Evolutionary conservation across 1,284 basidiomycete species (phyloP), one percentile per base, ranked within the genome.

Genomic region (Moesziomyces sp.): DNA sequence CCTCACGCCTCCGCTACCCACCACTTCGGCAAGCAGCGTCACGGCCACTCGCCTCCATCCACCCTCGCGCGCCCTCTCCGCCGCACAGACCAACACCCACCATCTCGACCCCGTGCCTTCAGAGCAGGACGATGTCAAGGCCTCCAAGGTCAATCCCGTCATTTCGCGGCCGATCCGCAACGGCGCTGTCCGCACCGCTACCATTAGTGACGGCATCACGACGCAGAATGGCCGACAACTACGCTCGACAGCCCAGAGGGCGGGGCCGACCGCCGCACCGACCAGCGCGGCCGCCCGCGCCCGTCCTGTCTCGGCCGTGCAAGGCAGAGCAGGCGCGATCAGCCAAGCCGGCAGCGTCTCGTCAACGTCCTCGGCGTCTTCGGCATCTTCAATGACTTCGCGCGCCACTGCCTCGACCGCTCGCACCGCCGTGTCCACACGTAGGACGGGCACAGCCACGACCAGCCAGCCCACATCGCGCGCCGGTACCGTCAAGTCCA

Each of bases 311-410:
- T 57, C 60, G 11, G 38, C 38, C 18, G 38, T 40, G 38, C 38
- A 40, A 40, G 59, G 26, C 52, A 55, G 66, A 45, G 35, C 72
- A 16, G 67, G 63, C 23, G 72, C 66, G 4, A 65, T 59, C 5
- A 69, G 66, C 24, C 58, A 62, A 23, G 72, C 72, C 9, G 66
- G 72, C 35, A 69, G 66, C 38, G 66, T 73, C 0, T 73, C 69
- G 6, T 72, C 69, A 9, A 72, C 60, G 5, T 72, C 70, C 0
- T 73, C 70, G 2, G 57, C 35, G 46, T 67, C 64, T 16, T 63
- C 70, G 5, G 38, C 56, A 1, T 56, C 64, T 9, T 73, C 70
- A 23, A 23, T 59, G 24, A 63, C 66, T n/a, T 67, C 57, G 24
- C 59, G 62, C 42, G 53, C 60, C 10, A 63, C 59, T 13, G 70